These are phyloP conservation scores for Hippophae tibetana DNA, from an alignment of 306 rosid genomes.

Conservation along the genomic window DNA sequence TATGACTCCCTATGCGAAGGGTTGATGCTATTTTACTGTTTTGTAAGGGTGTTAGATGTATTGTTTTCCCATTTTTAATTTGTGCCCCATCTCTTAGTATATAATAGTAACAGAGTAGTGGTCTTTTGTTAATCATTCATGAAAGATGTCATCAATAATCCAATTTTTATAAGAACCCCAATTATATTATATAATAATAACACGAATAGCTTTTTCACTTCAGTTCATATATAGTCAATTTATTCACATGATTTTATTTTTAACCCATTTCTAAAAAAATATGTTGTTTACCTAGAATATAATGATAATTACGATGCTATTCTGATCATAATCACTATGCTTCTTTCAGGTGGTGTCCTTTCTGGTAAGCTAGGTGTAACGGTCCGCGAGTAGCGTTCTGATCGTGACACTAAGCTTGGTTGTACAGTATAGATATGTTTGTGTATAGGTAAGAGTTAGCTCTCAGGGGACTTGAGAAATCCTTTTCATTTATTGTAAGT, in stretches of 20 bases:
- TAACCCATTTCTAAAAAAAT: neutral
- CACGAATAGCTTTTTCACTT: too few species aligned
- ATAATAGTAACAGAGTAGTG: too few species aligned
- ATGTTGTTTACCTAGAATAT: neutral
- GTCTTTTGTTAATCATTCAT: too few species aligned
- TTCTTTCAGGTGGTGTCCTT: conserved; percentile 88
- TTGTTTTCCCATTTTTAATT: too few species aligned
- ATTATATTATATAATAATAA: too few species aligned
- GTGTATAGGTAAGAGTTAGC: conserved; percentile 11
- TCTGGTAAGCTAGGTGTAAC: conserved; percentile 42
- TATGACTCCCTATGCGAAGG: too few species aligned
- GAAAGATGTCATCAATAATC: too few species aligned
- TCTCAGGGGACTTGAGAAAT: neutral
- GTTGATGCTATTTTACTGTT: too few species aligned
- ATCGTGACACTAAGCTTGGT: conserved; percentile 5
- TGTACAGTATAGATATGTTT: conserved; percentile 26
- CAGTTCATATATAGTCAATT: too few species aligned
- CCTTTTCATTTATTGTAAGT: neutral
- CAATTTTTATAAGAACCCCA: too few species aligned
- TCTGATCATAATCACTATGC: conserved; percentile 1
- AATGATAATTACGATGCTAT: neutral
- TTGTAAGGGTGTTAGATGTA: too few species aligned
- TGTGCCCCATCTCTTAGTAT: too few species aligned
- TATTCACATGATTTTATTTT: neutral
- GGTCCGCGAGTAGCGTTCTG: neutral